phyloP scores from a whole-genome alignment of 2,329 filamentous ascomycete genomes.

The Nemania sp. region DNA sequence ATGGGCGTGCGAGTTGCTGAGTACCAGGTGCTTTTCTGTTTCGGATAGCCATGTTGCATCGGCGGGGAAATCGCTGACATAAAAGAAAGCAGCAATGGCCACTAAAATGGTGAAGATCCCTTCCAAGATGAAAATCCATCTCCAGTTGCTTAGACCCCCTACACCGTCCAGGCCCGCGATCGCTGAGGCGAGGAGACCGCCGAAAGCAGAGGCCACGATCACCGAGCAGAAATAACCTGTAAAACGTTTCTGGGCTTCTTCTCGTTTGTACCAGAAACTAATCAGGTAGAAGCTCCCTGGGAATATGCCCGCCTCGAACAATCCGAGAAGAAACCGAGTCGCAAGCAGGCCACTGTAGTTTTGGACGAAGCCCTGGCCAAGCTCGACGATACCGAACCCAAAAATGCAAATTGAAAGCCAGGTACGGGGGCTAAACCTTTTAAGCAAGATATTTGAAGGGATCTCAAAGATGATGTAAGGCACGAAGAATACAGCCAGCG shows the following conservation, averaged over 20 bases:
- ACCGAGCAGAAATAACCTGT: slow-evolving; percentile 62
- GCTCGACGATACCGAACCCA: slow-evolving; percentile 54
- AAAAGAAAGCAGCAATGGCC: slow-evolving; percentile 40
- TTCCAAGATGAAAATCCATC: neutral
- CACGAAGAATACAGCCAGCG: slow-evolving; percentile 31
- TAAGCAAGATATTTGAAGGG: slow-evolving; percentile 31
- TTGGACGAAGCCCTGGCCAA: slow-evolving; percentile 51
- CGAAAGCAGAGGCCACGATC: slow-evolving; percentile 63
- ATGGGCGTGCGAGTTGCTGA: slow-evolving; percentile 16
- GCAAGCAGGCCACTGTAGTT: slow-evolving; percentile 54
- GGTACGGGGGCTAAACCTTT: slow-evolving; percentile 21
- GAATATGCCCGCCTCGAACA: slow-evolving; percentile 57
- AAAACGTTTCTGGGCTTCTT: slow-evolving; percentile 62
- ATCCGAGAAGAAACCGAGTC: slow-evolving; percentile 55
- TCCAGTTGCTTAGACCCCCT: slow-evolving; percentile 47
- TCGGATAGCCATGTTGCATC: slow-evolving; percentile 33
- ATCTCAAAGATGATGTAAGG: slow-evolving; percentile 34
- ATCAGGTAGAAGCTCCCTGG: slow-evolving; percentile 62
- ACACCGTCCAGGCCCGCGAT: slow-evolving; percentile 53
- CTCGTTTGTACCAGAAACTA: slow-evolving; percentile 66
- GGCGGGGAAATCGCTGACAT: slow-evolving; percentile 31
- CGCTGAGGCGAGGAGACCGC: slow-evolving; percentile 59
- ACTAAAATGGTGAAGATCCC: slow-evolving; percentile 31
- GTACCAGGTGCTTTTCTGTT: slow-evolving; percentile 40
- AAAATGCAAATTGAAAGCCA: slow-evolving; percentile 31